Evolutionary conservation across 2,329 filamentous ascomycete species (phyloP).

Genomic region (Aureobasidium sp.): DNA sequence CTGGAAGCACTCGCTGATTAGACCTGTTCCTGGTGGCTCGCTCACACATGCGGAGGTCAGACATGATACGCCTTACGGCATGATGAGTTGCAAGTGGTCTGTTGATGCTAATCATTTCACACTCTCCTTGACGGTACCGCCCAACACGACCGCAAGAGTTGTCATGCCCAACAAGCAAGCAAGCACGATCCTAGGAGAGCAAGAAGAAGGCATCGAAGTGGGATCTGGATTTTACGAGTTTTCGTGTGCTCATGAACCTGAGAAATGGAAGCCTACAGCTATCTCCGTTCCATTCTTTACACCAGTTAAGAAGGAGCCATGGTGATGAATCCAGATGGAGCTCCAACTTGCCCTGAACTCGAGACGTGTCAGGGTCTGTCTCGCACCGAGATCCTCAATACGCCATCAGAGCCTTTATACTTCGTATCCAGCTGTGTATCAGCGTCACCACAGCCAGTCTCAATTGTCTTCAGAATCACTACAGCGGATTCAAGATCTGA

Average conservation of each 20-base stretch:
- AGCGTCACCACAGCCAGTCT: background rate
- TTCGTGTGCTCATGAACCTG: constrained; percentile 21
- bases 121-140: background rate
- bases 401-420: background rate
- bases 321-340: background rate
- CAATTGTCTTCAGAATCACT: background rate
- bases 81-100: constrained; percentile 21
- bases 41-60: constrained; percentile 23
- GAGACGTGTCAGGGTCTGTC: background rate
- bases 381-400: background rate
- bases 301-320: background rate
- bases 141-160: constrained; percentile 10
- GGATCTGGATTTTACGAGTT: constrained; percentile 9
- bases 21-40: constrained; percentile 25
- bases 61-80: constrained; percentile 26
- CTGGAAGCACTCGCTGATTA: constrained; percentile 31
- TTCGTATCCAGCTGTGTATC: background rate
- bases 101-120: constrained; percentile 13
- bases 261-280: constrained; percentile 65
- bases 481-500: background rate
- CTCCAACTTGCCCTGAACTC: background rate
- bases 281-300: background rate
- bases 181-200: background rate
- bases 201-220: constrained; percentile 5
- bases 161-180: constrained; percentile 10